phyloP scores from a whole-genome alignment of 805 yeast genomes.

The Schizosaccharomyces lindneri region DNA sequence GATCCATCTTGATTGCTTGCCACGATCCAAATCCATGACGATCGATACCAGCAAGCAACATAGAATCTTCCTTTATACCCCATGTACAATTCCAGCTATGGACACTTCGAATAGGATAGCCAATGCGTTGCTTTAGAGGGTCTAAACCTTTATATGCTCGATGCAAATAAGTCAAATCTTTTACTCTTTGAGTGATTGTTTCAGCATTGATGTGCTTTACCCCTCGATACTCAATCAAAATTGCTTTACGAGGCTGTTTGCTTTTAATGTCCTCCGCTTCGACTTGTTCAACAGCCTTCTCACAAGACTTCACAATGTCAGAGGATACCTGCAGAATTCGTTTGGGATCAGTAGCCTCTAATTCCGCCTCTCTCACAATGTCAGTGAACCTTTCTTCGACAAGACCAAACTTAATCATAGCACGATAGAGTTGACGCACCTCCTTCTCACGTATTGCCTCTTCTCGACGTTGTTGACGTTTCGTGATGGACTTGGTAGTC shows the following conservation, averaged over 20 bases:
- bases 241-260: conserved; percentile 28
- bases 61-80: conserved; percentile 62
- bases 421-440: conserved; percentile 59
- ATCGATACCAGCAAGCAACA: conserved; percentile 61
- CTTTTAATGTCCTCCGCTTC: not conserved
- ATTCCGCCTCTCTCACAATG: conserved; percentile 67
- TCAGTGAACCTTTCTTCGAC: conserved; percentile 51
- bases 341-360: conserved; percentile 64
- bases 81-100: conserved; percentile 81
- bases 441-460: conserved; percentile 54
- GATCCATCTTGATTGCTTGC: conserved; percentile 86
- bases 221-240: conserved; percentile 64
- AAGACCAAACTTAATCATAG: conserved; percentile 63
- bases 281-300: not conserved
- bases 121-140: conserved; percentile 26
- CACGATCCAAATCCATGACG: conserved; percentile 93
- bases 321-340: conserved; percentile 42
- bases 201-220: conserved; percentile 85
- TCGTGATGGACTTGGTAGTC: not conserved
- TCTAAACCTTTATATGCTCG: conserved; percentile 9
- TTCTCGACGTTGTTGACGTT: conserved; percentile 1
- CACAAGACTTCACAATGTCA: not conserved
- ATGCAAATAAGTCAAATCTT: conserved; percentile 46
- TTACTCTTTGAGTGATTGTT: conserved; percentile 53
- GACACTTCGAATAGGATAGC: conserved; percentile 47